A percentile compares a stretch with the other conserved stretches of the same genome.
phyloP scores from a whole-genome alignment of 768 basidiomycete species.

The Mycena galopus region DNA sequence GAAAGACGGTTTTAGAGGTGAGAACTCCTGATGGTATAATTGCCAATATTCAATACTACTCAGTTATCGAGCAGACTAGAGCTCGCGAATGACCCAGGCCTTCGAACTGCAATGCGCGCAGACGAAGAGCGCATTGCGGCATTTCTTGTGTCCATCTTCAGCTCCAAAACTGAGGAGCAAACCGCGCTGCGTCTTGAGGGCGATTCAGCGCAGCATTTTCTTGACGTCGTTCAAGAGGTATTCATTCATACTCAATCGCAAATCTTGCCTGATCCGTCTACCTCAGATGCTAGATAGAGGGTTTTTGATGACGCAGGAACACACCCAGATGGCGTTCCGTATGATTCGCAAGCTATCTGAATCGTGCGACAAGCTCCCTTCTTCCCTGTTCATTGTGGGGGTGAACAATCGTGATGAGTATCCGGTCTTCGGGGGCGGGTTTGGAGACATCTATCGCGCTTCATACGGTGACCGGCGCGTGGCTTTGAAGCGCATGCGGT shows the following conservation, averaged over 20 bases:
- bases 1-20: no score
- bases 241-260: background rate
- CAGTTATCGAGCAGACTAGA: no score
- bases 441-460: slow-evolving; percentile 38
- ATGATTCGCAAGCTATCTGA: slow-evolving; percentile 34
- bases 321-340: slow-evolving; percentile 15
- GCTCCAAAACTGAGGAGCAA: background rate
- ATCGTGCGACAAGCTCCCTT: slow-evolving; percentile 31
- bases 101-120: no score
- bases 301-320: background rate
- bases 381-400: slow-evolving; percentile 29
- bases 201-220: slow-evolving; percentile 7
- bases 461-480: background rate
- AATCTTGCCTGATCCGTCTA: background rate
- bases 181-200: slow-evolving; percentile 1
- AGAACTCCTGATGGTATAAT: no score
- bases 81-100: no score
- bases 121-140: background rate
- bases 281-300: slow-evolving; percentile 4
- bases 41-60: no score
- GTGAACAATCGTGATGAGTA: slow-evolving; percentile 21
- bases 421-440: slow-evolving; percentile 36
- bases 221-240: slow-evolving; percentile 14
- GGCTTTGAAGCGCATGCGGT: slow-evolving; percentile 10
- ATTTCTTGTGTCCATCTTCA: background rate